Percentiles rank a stretch among this genome's conserved stretches.
phyloP scores from a whole-genome alignment of 441 rosid species.

The Macaranga tanarius region DNA sequence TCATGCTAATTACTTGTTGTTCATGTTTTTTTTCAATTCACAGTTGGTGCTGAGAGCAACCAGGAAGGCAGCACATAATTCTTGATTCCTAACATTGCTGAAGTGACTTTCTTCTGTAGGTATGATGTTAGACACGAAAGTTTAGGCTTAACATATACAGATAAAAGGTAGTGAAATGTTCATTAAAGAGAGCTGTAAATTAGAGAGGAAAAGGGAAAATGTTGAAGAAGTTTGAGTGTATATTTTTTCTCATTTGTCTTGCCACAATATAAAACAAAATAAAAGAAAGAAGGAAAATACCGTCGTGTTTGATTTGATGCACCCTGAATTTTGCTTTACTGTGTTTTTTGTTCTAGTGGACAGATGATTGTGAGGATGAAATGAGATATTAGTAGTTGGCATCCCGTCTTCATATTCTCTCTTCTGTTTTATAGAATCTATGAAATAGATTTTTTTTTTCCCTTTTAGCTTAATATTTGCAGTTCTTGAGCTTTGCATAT shows the following conservation, averaged over 20 bases:
- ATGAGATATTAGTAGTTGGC: too few relatives aligned
- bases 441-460: background rate
- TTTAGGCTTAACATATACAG: slow-evolving; percentile 25
- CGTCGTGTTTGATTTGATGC: background rate
- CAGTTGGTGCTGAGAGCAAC: slow-evolving; percentile 50
- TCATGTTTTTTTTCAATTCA: slow-evolving; percentile 16
- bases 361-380: too few relatives aligned
- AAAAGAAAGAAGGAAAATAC: background rate
- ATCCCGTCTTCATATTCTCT: too few relatives aligned
- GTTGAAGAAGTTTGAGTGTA: background rate
- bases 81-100: slow-evolving; percentile 20
- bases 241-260: background rate
- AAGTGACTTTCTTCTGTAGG: slow-evolving; percentile 20
- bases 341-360: too few relatives aligned
- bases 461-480: too few relatives aligned
- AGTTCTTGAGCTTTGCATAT: too few relatives aligned
- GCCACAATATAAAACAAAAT: background rate
- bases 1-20: slow-evolving; percentile 7
- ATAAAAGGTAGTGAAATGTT: slow-evolving; percentile 16
- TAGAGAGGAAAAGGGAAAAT: slow-evolving; percentile 2
- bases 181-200: slow-evolving; percentile 26
- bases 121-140: slow-evolving; percentile 26
- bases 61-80: slow-evolving; percentile 21
- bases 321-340: background rate
- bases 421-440: background rate